A percentile compares a stretch with the other conserved stretches of the same genome.
phyloP scores from a whole-genome alignment of 2,329 filamentous ascomycete species.

The Penicillium aurantiogriseum region DNA sequence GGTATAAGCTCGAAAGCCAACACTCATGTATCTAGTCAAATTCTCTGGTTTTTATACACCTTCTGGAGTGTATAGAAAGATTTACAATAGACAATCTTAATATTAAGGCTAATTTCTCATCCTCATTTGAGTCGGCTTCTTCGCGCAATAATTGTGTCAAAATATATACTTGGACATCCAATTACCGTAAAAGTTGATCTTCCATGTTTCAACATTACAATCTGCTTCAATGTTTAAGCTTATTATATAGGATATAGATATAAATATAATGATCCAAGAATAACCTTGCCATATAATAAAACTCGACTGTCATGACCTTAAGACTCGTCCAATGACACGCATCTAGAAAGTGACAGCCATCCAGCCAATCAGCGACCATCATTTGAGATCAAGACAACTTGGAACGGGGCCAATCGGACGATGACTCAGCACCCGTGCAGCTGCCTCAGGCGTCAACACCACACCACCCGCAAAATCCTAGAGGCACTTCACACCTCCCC shows the following conservation, averaged over 20 bases:
- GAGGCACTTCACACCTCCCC: constrained; percentile 28
- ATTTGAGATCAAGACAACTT: constrained; percentile 24
- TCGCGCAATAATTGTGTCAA: not conserved
- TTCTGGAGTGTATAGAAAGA: no score
- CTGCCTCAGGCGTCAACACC: constrained; percentile 31
- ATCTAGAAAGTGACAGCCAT: constrained; percentile 9
- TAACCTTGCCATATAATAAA: not conserved
- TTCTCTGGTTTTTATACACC: not conserved
- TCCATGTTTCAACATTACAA: not conserved
- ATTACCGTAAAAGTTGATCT: no score
- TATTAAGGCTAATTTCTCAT: not conserved
- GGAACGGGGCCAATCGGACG: constrained; percentile 18
- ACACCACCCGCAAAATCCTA: constrained; percentile 43
- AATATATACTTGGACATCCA: not conserved
- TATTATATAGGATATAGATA: not conserved
- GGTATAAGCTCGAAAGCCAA: not conserved
- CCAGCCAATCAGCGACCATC: constrained; percentile 26
- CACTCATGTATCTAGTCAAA: not conserved
- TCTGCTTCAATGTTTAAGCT: not conserved
- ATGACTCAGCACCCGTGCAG: constrained; percentile 19
- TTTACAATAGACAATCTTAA: no score
- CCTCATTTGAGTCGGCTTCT: not conserved
- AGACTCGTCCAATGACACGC: constrained; percentile 11
- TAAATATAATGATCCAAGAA: not conserved
- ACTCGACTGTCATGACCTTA: not conserved